These are phyloP conservation scores for Coemansia sp. DNA, from an alignment of 192 early-diverging fungal genomes.

Conservation along the genomic window DNA sequence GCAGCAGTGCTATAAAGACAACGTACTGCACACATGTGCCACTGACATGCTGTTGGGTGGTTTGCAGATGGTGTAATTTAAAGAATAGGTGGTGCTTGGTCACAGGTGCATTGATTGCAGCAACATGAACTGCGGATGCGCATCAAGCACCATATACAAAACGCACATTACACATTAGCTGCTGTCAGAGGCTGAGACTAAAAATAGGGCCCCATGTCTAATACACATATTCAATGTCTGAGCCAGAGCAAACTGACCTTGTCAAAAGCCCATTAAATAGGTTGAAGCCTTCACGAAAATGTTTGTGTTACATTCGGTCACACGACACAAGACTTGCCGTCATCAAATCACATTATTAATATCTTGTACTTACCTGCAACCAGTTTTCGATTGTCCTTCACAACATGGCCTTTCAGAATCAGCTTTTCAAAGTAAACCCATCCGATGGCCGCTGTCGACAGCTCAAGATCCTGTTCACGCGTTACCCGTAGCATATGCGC, in stretches of 20 bases:
- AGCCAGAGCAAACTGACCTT: too few relatives aligned
- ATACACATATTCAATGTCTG: too few relatives aligned
- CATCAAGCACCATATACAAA: not conserved
- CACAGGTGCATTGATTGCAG: constrained; percentile 7
- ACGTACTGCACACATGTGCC: too few relatives aligned
- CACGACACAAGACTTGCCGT: not conserved
- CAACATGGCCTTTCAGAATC: constrained; percentile 70
- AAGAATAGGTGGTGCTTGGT: not conserved
- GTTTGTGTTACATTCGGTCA: constrained; percentile 13
- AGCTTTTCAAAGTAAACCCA: constrained; percentile 98
- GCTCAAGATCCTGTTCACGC: constrained; percentile 74
- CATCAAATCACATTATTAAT: too few relatives aligned
- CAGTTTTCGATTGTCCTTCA: constrained; percentile 68
- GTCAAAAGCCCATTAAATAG: not conserved
- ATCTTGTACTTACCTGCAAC: constrained; percentile 41
- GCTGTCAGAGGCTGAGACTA: not conserved
- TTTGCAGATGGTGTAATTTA: too few relatives aligned
- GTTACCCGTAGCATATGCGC: constrained; percentile 67
- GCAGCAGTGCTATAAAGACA: too few relatives aligned
- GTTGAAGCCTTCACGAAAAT: not conserved
- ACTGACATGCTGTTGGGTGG: too few relatives aligned
- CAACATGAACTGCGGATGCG: constrained; percentile 3
- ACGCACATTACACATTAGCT: not conserved
- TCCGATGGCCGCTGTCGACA: constrained; percentile 82
- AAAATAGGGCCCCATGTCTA: not conserved